Conservation (phyloP, 2,329 filamentous ascomycete genomes). For the Dothidotthia symphoricarpi region DNA sequence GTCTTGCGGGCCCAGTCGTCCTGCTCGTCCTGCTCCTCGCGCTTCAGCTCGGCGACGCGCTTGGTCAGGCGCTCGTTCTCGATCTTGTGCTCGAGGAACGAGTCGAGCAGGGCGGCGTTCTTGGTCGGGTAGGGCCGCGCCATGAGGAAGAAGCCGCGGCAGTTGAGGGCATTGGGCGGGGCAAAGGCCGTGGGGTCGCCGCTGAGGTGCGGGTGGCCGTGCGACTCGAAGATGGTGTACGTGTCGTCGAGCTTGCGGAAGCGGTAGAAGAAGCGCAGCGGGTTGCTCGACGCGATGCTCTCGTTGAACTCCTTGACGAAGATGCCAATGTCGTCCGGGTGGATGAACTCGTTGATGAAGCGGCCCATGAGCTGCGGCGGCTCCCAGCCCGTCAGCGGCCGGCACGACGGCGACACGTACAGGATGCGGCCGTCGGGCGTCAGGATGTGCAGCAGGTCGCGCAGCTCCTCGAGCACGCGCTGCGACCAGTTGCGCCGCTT, state of each 20-base stretch:
- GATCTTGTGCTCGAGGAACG: constrained; percentile 94
- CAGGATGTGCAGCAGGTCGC: constrained; percentile 84
- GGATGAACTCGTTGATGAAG: constrained; percentile 78
- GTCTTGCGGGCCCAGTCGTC: constrained; percentile 64
- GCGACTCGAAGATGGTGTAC: constrained; percentile 83
- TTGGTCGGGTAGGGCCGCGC: constrained; percentile 85
- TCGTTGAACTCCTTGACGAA: constrained; percentile 89
- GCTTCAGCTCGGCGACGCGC: constrained; percentile 78
- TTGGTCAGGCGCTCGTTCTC: constrained; percentile 86
- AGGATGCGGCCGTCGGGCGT: constrained; percentile 79
- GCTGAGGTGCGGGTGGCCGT: constrained; percentile 86
- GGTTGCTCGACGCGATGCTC: constrained; percentile 76
- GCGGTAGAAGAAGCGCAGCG: constrained; percentile 81
- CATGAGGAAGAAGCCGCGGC: constrained; percentile 92
- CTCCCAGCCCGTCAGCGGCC: constrained; percentile 71
- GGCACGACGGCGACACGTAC: constrained; percentile 80
- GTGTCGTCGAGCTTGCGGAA: constrained; percentile 71
- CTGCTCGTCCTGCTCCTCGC: constrained; percentile 79
- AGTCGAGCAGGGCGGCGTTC: constrained; percentile 81
- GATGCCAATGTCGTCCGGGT: constrained; percentile 78
- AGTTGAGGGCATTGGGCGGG: constrained; percentile 62
- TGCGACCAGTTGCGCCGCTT: constrained; percentile 78
- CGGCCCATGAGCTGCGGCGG: constrained; percentile 68
- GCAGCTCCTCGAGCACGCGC: constrained; percentile 83
- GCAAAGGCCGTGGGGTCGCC: constrained; percentile 63